Conservation (phyloP, 2,329 filamentous ascomycete genomes). For the Fusarium decemcellulare region DNA sequence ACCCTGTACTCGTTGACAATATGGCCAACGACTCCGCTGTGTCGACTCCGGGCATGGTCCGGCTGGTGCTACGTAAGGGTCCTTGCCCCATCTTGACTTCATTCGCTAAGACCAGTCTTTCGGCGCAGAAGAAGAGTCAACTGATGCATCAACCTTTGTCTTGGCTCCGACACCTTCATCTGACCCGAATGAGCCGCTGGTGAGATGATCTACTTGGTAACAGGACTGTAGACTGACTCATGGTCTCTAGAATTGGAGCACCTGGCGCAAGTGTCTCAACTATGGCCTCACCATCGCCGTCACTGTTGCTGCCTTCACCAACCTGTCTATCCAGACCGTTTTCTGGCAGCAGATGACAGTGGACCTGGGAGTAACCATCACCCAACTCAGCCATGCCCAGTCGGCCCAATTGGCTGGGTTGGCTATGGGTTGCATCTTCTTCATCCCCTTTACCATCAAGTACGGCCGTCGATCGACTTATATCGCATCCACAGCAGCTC, state of each 20-base stretch:
- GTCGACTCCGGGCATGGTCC: constrained; percentile 33
- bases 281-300: constrained; percentile 46
- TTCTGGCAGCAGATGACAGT: constrained; percentile 53
- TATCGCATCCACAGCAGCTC: constrained; percentile 40
- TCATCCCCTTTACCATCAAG: constrained; percentile 53
- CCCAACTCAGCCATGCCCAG: constrained; percentile 44
- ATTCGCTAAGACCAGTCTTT: neutral
- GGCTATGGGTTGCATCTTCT: constrained; percentile 52
- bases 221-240: neutral
- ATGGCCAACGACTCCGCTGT: constrained; percentile 26
- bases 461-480: constrained; percentile 53
- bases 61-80: constrained; percentile 33
- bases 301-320: constrained; percentile 48
- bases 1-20: neutral
- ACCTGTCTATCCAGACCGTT: constrained; percentile 43
- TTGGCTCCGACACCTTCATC: constrained; percentile 40
- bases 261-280: constrained; percentile 50
- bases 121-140: constrained; percentile 28
- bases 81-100: neutral
- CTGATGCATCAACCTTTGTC: constrained; percentile 35
- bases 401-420: constrained; percentile 51
- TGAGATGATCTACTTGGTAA: constrained; percentile 15
- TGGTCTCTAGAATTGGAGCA: constrained; percentile 47
- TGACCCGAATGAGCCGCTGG: constrained; percentile 52
- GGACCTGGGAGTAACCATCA: constrained; percentile 46